A percentile compares a stretch with the other conserved stretches of the same genome.
Conservation (phyloP, 2,329 filamentous ascomycete genomes). For the Lachnellula arida region DNA sequence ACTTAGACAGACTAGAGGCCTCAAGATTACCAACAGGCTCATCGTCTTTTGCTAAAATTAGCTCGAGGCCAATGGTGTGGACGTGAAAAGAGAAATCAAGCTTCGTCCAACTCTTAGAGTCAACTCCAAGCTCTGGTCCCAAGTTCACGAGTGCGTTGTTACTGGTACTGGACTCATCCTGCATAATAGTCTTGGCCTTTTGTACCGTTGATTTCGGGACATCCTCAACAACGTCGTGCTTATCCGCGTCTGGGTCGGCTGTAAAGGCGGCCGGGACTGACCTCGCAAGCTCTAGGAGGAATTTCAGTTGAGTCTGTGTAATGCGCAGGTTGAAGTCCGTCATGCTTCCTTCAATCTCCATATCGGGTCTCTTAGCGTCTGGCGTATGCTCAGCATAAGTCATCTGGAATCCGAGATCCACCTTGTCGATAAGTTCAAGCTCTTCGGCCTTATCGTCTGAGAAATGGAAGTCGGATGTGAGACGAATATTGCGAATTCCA, state of each 20-base stretch:
- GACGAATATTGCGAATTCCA: slow-evolving; percentile 84
- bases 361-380: slow-evolving; percentile 76
- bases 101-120: slow-evolving; percentile 79
- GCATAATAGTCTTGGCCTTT: slow-evolving; percentile 21
- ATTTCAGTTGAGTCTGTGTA: slow-evolving; percentile 87
- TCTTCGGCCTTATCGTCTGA: slow-evolving; percentile 68
- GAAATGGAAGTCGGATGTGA: slow-evolving; percentile 89
- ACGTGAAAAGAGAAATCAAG: slow-evolving; percentile 89
- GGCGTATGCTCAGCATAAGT: slow-evolving; percentile 83
- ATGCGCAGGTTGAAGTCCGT: slow-evolving; percentile 88
- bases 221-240: slow-evolving; percentile 70
- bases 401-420: slow-evolving; percentile 89
- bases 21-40: slow-evolving; percentile 75
- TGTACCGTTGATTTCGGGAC: slow-evolving; percentile 49
- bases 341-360: slow-evolving; percentile 87
- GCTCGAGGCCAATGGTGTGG: slow-evolving; percentile 80
- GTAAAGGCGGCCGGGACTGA: slow-evolving; percentile 86
- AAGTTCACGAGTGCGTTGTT: slow-evolving; percentile 49
- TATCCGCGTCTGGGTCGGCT: slow-evolving; percentile 64
- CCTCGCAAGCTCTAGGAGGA: slow-evolving; percentile 79
- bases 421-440: slow-evolving; percentile 93
- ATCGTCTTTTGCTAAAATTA: slow-evolving; percentile 71
- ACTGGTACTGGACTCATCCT: slow-evolving; percentile 17
- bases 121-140: slow-evolving; percentile 64
- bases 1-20: slow-evolving; percentile 80